Base-by-base conservation (phyloP, 176 grass and related monocot genomes). In the Bolboschoenus planiculmis region DNA sequence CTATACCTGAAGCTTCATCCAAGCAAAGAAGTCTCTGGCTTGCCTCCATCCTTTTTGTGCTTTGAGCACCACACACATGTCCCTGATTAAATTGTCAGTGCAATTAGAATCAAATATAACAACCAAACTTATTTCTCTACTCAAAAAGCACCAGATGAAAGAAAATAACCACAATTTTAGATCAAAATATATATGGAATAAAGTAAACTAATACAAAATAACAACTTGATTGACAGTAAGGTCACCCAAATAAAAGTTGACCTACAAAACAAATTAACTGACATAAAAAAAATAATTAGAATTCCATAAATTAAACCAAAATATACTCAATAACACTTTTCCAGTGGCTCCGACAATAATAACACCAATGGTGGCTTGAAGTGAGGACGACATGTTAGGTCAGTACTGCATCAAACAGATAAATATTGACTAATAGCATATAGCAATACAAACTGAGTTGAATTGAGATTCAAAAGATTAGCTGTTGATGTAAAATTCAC, bases 1-100 rank as follows among this genome's bases (percentile, higher is more conserved):
- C 35, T 8, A n/a, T 56, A 91, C 95, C 85, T 98, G 95, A 24
- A 91, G 83, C 84, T 97, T 97, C 95, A 97, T 97, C 95, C 95
- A 94, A 9, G 81, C 84, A 85, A 98, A 98, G 90, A 98, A 98
- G 21, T 98, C 92, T 46, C 92, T 86, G 4, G 79, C 95, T 85
- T 95, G 92, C 44, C 86, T 84, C 92, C 95, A 98, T 4, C 90
- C 92, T 37, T 91, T 87, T 78, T 94, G 95, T 77, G 92, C 92
- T 65, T 87, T 90, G 81, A 98, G 95, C 3, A 98, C 95, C 33
- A 93, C 79, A 85, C 95, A 98, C 95, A 98, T 97, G 86, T 97
- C 95, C 63, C 90, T 81, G 50, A 43, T 81, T 63, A 8, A 60
- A 40, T 81, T 31, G 4, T 58, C 55, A 62, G 56, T 8, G 10